Evolutionary conservation across 768 basidiomycete species (phyloP).

Genomic region (Agrocybe praecox): DNA sequence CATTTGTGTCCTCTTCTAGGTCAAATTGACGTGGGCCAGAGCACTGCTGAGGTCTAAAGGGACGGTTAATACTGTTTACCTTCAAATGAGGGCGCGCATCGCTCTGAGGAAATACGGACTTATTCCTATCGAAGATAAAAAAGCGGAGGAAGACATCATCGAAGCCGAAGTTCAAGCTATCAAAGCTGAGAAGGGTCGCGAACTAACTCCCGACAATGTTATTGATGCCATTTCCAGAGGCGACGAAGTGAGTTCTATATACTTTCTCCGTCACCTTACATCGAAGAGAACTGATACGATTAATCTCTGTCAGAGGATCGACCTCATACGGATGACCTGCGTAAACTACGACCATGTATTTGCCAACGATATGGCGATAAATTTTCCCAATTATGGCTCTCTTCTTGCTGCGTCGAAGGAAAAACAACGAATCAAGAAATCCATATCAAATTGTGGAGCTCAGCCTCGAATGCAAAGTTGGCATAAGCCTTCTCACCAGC

Average conservation of each 20-base stretch:
- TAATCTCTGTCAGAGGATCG: slow-evolving; percentile 21
- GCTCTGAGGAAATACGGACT: slow-evolving; percentile 18
- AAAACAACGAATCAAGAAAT: neutral
- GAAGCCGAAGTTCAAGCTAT: slow-evolving; percentile 13
- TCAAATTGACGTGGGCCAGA: neutral
- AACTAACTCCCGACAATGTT: slow-evolving; percentile 10
- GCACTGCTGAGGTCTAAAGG: neutral
- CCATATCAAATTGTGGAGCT: no score
- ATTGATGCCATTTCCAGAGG: slow-evolving; percentile 26
- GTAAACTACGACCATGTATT: slow-evolving; percentile 33
- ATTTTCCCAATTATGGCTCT: neutral
- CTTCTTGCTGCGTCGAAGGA: neutral
- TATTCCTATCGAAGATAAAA: slow-evolving; percentile 12
- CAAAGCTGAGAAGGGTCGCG: slow-evolving; percentile 2
- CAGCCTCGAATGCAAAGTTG: no score
- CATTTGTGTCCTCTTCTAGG: neutral
- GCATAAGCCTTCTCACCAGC: no score
- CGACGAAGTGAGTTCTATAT: slow-evolving; percentile 25
- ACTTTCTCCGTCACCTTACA: neutral
- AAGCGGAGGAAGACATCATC: slow-evolving; percentile 7
- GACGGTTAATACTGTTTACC: slow-evolving; percentile 15
- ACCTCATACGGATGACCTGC: slow-evolving; percentile 33
- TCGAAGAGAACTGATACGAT: neutral
- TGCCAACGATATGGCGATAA: slow-evolving; percentile 23
- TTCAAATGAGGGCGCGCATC: slow-evolving; percentile 27